Base-by-base conservation (phyloP, 768 basidiomycete genomes). In the Lactarius vividus region DNA sequence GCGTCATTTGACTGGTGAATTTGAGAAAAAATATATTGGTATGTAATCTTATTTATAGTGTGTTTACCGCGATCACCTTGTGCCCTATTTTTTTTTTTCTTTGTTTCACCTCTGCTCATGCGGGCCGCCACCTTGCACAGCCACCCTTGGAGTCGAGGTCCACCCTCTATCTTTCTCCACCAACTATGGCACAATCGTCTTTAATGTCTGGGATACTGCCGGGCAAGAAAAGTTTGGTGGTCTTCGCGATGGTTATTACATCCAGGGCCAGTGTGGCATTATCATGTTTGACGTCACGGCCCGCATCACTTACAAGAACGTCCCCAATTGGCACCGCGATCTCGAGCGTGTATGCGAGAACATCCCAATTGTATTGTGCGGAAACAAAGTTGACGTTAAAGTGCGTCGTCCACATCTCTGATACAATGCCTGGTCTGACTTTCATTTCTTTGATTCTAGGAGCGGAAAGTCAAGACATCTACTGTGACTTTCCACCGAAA, bases 231-330 rank as follows among this genome's bases (percentile, higher is more conserved):
- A 98, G 82, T 99, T 99, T 72, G 97, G 96, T 81, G 96, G 95
- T 75, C 91, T 98, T 69, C 92, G 95, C 70, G 95, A 97, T 79
- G 95, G 96, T 55, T 95, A 94, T 79, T 94, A 94, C 79, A 94
- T 94, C 76, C 93, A 96, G 80, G 95, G 95, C 73, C 97, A 99
- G 79, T 98, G 95, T 75, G 97, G 97, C 73, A 98, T 99, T 84
- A 98, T 99, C 87, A 98, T 99, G 97, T 98, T 98, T 82, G 97
- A 94, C 74, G 96, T 98, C 70, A 98, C 97, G 66, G 97, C 97
- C 62, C 89, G 97, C 74, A 99, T 98, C 86, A 99, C 97, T 63
- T 99, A 99, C 84, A 98, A 98, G 85, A 98, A 98, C 77, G 97
- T 99, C 39, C 97, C 97, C 72, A 99, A 98, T 85, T 99, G 97